Evolutionary conservation across 495 filamentous ascomycete species (phyloP).

Genomic region (Aspergillus affinis): DNA sequence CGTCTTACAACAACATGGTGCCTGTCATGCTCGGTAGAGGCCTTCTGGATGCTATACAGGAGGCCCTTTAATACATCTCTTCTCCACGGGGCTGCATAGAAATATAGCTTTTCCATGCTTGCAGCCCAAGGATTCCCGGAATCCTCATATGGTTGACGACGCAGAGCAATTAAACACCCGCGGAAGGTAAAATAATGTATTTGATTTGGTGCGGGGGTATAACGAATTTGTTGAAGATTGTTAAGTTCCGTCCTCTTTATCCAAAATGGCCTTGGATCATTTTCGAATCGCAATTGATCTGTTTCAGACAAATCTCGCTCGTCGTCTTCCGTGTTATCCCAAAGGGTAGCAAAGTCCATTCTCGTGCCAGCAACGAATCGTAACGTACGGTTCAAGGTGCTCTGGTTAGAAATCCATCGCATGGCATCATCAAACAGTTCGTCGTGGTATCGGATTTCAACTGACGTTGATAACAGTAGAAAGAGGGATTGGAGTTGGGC

Average conservation of each 20-base stretch:
- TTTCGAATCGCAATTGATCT: not conserved
- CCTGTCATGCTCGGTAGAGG: not conserved
- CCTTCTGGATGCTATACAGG: not conserved
- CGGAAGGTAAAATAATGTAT: not conserved
- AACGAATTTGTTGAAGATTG: not conserved
- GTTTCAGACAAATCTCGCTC: not conserved
- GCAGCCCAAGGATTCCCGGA: not conserved
- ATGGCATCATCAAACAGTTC: not conserved
- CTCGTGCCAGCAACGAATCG: slow-evolving; percentile 3
- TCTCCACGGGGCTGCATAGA: slow-evolving; percentile 6
- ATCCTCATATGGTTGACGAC: slow-evolving; percentile 1
- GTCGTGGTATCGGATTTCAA: slow-evolving; percentile 1
- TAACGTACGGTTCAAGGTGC: not conserved
- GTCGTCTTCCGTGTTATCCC: not conserved
- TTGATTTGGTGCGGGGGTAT: not conserved
- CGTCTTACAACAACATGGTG: not conserved
- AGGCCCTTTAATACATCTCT: not conserved
- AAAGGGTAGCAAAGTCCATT: not conserved
- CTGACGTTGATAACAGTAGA: not conserved
- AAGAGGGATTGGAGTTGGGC: not conserved
- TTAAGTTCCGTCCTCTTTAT: not conserved
- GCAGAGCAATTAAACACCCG: not conserved
- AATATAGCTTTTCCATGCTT: slow-evolving; percentile 3
- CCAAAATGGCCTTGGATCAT: not conserved
- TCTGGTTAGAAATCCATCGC: slow-evolving; percentile 4